Base-by-base conservation (phyloP, 2,329 filamentous ascomycete species). In the Apiospora hydei region DNA sequence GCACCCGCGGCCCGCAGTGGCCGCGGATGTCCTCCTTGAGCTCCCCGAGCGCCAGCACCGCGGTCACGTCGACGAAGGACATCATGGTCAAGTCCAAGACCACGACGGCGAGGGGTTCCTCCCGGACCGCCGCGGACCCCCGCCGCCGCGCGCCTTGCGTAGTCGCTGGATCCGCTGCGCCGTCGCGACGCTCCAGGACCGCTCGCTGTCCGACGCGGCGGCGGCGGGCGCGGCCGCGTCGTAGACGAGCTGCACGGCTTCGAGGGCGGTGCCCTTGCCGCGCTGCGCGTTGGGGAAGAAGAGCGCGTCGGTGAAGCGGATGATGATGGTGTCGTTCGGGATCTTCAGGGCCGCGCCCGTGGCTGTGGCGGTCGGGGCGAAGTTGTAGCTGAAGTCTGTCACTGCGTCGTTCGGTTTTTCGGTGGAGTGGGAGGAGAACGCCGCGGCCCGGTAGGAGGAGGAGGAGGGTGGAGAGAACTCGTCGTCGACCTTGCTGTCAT, bases 281-380 rank as follows among this genome's bases (percentile, higher is more conserved):
- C 85, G 81, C 71, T 88, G 88, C 2, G 89, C 88, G 76, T 92
- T 91, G 73, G 86, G 87, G 81, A 91, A 92, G 79, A 91, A 87
- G 47, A 91, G 81, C 1, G 87, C 85, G 71, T 90, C 87, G 47
- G 84, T 85, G 79, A 90, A 89, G 4, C 83, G 83, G 77, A 91
- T 88, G 47, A 91, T 81, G 43, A 87, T 88, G 1, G 85, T 84
- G 75, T 90, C 88, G 2, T 83, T 80, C 1, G 82, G 85, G 34
- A 85, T 76, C 0, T 72, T 74, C 74, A 4, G 77, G 77, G 47
- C 78, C 77, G 69, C 80, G 14, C 78, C 77, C 57, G 74, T 73
- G 66, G 73, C 75, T 26, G 75, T 71, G 3, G 76, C 77, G 44
- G 77, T 79, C 61, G 74, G 70, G 72, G 77, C 74, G 66, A 74